phyloP scores from a whole-genome alignment of 345 rosid genomes.

The Eucalyptus sideroxylon region DNA sequence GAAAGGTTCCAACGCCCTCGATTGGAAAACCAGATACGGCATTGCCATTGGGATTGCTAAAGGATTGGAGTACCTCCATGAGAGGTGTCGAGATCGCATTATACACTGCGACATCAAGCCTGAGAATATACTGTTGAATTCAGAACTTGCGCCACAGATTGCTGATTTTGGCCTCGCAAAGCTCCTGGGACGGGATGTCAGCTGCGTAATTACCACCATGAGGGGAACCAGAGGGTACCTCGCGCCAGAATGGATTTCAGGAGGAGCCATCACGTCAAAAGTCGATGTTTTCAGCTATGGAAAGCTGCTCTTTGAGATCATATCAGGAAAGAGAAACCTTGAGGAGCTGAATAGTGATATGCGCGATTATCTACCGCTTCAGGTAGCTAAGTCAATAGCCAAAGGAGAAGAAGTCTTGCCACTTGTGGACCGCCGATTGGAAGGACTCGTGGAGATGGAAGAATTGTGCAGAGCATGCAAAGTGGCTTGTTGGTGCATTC shows the following conservation, averaged over 20 bases:
- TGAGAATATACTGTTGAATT: not conserved
- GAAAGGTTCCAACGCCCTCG: not conserved
- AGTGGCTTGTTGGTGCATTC: slow-evolving; percentile 1
- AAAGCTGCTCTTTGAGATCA: slow-evolving; percentile 6
- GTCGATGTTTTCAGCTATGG: slow-evolving; percentile 15
- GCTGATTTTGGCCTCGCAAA: slow-evolving; percentile 1
- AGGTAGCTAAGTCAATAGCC: not conserved
- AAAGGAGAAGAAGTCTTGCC: not conserved
- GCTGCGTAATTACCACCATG: not conserved
- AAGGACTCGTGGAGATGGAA: not conserved
- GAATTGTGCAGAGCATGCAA: not conserved
- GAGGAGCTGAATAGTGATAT: not conserved
- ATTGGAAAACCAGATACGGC: slow-evolving; percentile 1
- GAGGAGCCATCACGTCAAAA: not conserved
- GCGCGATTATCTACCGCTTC: not conserved
- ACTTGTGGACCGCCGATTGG: not conserved
- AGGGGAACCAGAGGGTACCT: slow-evolving; percentile 4
- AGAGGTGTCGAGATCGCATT: slow-evolving; percentile 1
- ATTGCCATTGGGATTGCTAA: slow-evolving; percentile 1
- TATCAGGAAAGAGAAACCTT: slow-evolving; percentile 2
- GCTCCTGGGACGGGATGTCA: not conserved
- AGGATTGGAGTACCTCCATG: slow-evolving; percentile 9
- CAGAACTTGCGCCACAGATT: not conserved
- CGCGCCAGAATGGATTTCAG: not conserved
- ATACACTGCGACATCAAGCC: slow-evolving; percentile 2